These are phyloP conservation scores for Clathrus columnatus DNA, from an alignment of 768 basidiomycete species.

Conservation along the genomic window DNA sequence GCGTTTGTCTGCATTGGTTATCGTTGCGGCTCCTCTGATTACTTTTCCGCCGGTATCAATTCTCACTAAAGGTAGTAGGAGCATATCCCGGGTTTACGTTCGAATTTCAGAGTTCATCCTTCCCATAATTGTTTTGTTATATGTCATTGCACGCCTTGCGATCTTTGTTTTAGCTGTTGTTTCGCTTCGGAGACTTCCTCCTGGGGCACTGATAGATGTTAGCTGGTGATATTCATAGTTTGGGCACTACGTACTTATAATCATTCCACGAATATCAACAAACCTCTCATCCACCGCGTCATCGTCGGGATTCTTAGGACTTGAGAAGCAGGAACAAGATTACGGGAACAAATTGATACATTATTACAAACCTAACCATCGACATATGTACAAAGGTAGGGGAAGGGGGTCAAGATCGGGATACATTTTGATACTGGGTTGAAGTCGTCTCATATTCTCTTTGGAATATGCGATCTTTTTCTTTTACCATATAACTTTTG, in stretches of 20 bases:
- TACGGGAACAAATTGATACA: not conserved
- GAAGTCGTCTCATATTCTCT: conserved; percentile 72
- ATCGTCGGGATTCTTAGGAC: too few relatives aligned
- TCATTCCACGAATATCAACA: too few relatives aligned
- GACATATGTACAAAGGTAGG: not conserved
- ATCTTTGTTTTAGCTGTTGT: not conserved
- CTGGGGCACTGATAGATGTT: too few relatives aligned
- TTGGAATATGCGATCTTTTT: conserved; percentile 65
- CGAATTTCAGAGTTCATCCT: not conserved
- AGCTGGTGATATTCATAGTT: too few relatives aligned
- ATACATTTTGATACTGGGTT: conserved; percentile 73
- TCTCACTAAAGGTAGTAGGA: not conserved
- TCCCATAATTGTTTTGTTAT: not conserved
- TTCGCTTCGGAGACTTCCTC: not conserved
- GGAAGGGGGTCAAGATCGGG: conserved; percentile 50
- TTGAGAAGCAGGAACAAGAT: too few relatives aligned
- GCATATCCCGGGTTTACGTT: not conserved
- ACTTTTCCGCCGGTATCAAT: not conserved
- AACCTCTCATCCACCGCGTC: too few relatives aligned
- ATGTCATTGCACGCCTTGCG: not conserved
- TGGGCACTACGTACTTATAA: too few relatives aligned
- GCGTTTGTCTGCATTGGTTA: conserved; percentile 16
- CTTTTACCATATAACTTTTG: conserved; percentile 67
- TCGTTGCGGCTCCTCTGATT: conserved; percentile 12
- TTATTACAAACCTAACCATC: not conserved